These are phyloP conservation scores for Coemansia sp. DNA, from an alignment of 192 early-diverging fungal species.

Conservation along the genomic window DNA sequence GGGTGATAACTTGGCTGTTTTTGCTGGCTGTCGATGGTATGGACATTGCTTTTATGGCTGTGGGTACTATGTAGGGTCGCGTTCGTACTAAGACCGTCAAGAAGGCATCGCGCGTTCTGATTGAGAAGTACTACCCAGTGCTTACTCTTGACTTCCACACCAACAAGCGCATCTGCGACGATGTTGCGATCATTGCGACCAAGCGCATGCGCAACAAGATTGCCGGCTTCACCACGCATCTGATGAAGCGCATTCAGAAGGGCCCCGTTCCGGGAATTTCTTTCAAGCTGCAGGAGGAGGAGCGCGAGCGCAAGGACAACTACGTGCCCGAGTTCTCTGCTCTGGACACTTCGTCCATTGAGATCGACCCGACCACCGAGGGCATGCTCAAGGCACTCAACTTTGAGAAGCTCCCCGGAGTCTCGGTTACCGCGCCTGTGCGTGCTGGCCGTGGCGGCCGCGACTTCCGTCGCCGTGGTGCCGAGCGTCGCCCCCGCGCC, in stretches of 20 bases:
- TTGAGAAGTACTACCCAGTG: conserved; percentile 99
- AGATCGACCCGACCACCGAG: conserved; percentile 95
- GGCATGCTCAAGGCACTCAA: conserved; percentile 94
- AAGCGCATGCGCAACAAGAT: conserved; percentile 99
- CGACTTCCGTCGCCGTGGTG: conserved; percentile 48
- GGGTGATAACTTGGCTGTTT: not conserved
- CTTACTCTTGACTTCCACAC: conserved; percentile 99
- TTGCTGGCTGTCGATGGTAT: not conserved
- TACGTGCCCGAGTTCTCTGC: conserved; percentile 99
- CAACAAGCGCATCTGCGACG: conserved; percentile 98
- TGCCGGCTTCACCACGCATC: conserved; percentile 99
- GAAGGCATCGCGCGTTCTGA: conserved; percentile 99
- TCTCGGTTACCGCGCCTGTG: conserved; percentile 62
- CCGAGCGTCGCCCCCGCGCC: conserved; percentile 32
- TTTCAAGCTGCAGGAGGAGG: conserved; percentile 99
- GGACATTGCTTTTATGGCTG: not conserved
- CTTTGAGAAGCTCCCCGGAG: conserved; percentile 88
- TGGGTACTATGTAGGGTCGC: conserved; percentile 68
- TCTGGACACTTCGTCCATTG: conserved; percentile 84
- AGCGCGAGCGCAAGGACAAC: conserved; percentile 99
- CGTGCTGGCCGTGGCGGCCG: conserved; percentile 47
- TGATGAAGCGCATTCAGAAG: conserved; percentile 99
- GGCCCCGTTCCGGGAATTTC: conserved; percentile 99
- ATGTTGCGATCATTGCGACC: conserved; percentile 96
- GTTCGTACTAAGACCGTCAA: conserved; percentile 99